phyloP scores from a whole-genome alignment of 192 early-diverging fungal genomes.

The Coemansia guatemalensis region DNA sequence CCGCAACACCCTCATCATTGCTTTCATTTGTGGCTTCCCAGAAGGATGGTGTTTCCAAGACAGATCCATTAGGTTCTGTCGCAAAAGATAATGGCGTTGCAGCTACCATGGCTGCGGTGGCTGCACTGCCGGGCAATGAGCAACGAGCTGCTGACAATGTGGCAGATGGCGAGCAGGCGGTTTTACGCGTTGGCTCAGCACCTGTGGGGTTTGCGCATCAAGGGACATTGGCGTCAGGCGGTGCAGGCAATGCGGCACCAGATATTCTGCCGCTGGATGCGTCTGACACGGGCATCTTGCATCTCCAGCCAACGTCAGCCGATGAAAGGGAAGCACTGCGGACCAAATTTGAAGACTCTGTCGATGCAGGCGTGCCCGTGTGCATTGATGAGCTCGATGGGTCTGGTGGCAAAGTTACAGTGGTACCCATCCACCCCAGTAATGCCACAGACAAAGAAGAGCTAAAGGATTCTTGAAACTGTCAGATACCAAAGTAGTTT shows the following conservation, averaged over 20 bases:
- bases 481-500: no score
- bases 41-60: not conserved
- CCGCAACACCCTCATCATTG: constrained; percentile 21
- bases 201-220: not conserved
- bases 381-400: constrained; percentile 36
- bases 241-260: not conserved
- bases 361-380: constrained; percentile 33
- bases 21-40: constrained; percentile 25
- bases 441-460: not conserved
- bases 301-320: constrained; percentile 19
- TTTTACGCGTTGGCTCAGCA: not conserved
- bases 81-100: not conserved
- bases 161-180: constrained; percentile 6
- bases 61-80: no score
- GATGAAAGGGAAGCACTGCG: constrained; percentile 20
- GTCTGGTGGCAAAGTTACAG: constrained; percentile 15
- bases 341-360: constrained; percentile 21
- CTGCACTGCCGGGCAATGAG: not conserved
- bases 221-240: not conserved
- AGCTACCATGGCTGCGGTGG: not conserved
- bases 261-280: constrained; percentile 39
- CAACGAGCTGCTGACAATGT: no score
- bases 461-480: no score
- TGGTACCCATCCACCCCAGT: constrained; percentile 24
- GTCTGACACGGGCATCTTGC: constrained; percentile 48